A percentile compares a stretch with the other conserved stretches of the same genome.
phyloP scores from a whole-genome alignment of 306 rosid species.

The Gynostemma pentaphyllum region DNA sequence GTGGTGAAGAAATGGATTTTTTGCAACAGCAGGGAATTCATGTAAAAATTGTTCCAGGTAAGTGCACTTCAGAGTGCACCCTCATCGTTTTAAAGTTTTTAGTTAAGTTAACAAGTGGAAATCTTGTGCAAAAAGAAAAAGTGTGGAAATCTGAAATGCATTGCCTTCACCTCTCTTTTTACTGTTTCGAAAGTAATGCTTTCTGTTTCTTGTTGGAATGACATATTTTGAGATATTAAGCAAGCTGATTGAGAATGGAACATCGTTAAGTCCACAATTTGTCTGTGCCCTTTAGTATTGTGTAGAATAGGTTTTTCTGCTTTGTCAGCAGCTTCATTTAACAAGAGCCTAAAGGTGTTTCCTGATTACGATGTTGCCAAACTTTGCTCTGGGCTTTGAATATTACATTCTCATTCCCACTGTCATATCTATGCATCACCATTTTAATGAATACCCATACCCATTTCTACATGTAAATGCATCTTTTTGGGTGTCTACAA shows the following conservation, averaged over 20 bases:
- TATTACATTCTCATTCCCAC: background rate
- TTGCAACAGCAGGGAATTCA: conserved; percentile 82
- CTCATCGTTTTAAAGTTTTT: background rate
- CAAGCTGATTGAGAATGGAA: background rate
- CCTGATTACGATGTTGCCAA: background rate
- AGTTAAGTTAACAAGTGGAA: too few relatives aligned
- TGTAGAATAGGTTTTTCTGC: background rate
- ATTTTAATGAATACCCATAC: background rate
- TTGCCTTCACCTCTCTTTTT: background rate
- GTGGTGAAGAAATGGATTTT: conserved; percentile 98
- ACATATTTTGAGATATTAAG: too few relatives aligned
- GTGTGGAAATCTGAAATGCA: background rate
- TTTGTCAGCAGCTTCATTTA: background rate
- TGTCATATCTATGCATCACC: background rate
- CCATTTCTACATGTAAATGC: too few relatives aligned
- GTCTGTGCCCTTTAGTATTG: too few relatives aligned
- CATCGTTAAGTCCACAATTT: background rate
- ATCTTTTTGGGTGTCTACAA: too few relatives aligned
- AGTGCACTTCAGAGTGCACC: background rate
- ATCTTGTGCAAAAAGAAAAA: too few relatives aligned
- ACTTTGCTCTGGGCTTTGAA: background rate
- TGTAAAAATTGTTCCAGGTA: conserved; percentile 95
- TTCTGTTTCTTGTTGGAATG: background rate
- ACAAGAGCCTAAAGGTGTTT: background rate
- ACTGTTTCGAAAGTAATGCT: background rate